These are phyloP conservation scores for Tetraselmis chui DNA, from an alignment of 139 green algal genomes.

Conservation along the genomic window DNA sequence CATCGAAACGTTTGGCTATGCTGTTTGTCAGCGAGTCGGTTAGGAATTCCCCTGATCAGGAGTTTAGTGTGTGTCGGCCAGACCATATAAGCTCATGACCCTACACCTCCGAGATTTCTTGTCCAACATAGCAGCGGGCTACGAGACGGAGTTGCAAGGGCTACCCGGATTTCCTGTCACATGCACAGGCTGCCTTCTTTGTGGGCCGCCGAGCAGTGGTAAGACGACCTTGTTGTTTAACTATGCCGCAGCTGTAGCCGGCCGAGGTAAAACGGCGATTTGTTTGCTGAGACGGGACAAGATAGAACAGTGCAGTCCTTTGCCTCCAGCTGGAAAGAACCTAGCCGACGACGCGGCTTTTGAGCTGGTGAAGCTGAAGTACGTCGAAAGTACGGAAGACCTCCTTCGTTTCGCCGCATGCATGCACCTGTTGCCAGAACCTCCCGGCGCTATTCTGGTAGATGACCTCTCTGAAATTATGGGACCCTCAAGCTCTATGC, in stretches of 20 bases:
- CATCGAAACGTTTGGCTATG: too few species aligned
- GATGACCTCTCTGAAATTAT: background rate
- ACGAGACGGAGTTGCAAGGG: background rate
- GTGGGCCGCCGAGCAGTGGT: too few species aligned
- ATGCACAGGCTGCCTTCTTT: background rate
- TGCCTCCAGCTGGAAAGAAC: background rate
- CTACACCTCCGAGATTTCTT: background rate
- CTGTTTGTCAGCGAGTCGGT: too few species aligned
- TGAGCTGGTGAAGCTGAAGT: background rate
- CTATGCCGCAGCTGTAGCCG: background rate
- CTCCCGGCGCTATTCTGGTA: background rate
- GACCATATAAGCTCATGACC: too few species aligned
- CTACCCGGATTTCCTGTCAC: background rate
- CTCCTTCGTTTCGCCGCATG: background rate
- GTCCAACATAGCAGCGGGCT: background rate
- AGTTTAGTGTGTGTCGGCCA: too few species aligned
- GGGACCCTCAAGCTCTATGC: background rate
- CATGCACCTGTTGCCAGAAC: background rate
- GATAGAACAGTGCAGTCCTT: background rate
- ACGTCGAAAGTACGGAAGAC: background rate
- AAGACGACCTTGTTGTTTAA: background rate
- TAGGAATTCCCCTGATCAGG: too few species aligned
- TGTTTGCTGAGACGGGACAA: background rate
- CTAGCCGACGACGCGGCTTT: background rate
- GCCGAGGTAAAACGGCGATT: background rate